Conservation (phyloP, 495 filamentous ascomycete genomes). For the Xylaria sp. region DNA sequence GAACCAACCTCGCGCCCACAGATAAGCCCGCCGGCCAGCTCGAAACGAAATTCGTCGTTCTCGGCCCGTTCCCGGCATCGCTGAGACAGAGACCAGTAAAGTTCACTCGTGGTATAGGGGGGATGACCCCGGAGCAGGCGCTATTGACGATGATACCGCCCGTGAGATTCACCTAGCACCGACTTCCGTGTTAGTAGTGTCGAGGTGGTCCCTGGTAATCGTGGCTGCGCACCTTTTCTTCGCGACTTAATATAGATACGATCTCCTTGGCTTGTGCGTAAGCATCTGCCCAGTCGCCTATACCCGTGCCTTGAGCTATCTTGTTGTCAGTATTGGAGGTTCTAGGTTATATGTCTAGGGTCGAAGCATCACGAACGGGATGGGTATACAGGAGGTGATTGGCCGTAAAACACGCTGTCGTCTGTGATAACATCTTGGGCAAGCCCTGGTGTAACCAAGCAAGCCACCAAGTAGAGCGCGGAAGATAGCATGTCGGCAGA, state of each 20-base stretch:
- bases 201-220: not conserved
- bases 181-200: not conserved
- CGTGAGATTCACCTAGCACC: constrained; percentile 55
- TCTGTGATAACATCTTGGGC: constrained; percentile 46
- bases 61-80: constrained; percentile 68
- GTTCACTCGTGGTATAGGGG: constrained; percentile 59
- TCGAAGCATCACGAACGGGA: constrained; percentile 48
- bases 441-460: constrained; percentile 43
- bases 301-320: constrained; percentile 60
- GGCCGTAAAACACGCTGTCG: constrained; percentile 61
- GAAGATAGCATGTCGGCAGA: constrained; percentile 32
- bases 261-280: constrained; percentile 60
- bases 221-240: constrained; percentile 60
- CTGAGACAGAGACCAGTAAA: constrained; percentile 69
- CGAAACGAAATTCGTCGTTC: constrained; percentile 66
- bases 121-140: constrained; percentile 60
- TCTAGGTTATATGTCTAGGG: not conserved
- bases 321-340: constrained; percentile 70
- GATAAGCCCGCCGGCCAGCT: constrained; percentile 63
- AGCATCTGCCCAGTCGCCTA: constrained; percentile 55
- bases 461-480: constrained; percentile 39
- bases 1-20: constrained; percentile 60
- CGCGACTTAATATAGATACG: constrained; percentile 63
- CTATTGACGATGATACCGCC: constrained; percentile 53
- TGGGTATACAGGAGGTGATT: constrained; percentile 65